A percentile compares a stretch with the other conserved stretches of the same genome.
Evolutionary conservation across 2,329 filamentous ascomycete species (phyloP).

Genomic region (Cordyceps tenuipes): DNA sequence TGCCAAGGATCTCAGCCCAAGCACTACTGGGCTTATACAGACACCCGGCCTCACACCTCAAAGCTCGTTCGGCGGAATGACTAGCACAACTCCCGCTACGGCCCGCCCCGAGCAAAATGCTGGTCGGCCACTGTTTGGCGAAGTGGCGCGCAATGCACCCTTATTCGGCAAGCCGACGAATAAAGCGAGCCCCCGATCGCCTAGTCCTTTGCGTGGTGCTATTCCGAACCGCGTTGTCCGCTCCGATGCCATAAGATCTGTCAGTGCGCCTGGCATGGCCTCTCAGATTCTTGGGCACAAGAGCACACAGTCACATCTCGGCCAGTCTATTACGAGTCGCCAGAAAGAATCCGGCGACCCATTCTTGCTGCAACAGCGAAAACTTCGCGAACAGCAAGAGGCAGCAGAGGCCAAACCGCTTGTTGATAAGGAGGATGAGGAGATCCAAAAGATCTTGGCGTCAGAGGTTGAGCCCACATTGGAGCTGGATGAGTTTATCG

Average conservation of each 20-base stretch:
- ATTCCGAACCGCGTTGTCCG: conserved; percentile 42
- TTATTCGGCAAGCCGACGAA: conserved; percentile 44
- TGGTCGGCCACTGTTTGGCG: conserved; percentile 44
- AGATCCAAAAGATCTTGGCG: conserved; percentile 53
- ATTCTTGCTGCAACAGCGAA: conserved; percentile 42
- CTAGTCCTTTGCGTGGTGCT: conserved; percentile 58
- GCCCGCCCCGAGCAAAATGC: conserved; percentile 34
- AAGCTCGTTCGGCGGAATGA: conserved; percentile 48
- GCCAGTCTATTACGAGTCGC: conserved; percentile 32
- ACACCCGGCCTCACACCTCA: conserved; percentile 47
- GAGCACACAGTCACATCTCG: conserved; percentile 28
- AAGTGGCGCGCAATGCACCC: conserved; percentile 41
- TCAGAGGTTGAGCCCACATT: conserved; percentile 54
- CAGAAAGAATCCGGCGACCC: conserved; percentile 34
- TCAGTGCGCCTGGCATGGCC: conserved; percentile 52
- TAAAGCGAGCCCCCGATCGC: conserved; percentile 57
- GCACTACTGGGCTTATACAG: conserved; percentile 33
- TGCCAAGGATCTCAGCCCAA: conserved; percentile 53
- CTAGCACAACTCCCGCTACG: conserved; percentile 27
- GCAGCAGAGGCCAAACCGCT: conserved; percentile 50
- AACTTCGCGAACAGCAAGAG: conserved; percentile 45
- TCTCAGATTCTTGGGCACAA: conserved; percentile 42
- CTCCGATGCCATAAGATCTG: conserved; percentile 45
- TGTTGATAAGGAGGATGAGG: conserved; percentile 61
- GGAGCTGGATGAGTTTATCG: conserved; percentile 59